Percentiles rank a stretch among this genome's conserved stretches.
Conservation (phyloP, 2,329 filamentous ascomycete genomes). For the Purpureocillium takamizusanense region DNA sequence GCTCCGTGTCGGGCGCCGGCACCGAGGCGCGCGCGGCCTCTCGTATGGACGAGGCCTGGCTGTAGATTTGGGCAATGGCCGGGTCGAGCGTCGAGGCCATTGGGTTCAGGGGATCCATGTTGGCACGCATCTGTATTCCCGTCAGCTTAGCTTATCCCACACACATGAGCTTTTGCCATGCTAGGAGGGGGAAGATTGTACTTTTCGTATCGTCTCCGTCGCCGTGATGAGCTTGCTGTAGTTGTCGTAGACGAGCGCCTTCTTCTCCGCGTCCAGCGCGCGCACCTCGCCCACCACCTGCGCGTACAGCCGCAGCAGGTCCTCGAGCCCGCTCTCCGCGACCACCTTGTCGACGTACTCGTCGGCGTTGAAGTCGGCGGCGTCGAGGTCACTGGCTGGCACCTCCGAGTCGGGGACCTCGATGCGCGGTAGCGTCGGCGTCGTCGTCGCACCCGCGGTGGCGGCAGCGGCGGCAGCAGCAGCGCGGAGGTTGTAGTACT, state of each 20-base stretch:
- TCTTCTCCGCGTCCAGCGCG: conserved; percentile 89
- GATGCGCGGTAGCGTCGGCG: conserved; percentile 31
- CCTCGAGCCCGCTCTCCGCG: conserved; percentile 54
- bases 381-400: conserved; percentile 64
- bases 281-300: conserved; percentile 71
- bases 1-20: conserved; percentile 33
- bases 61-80: conserved; percentile 67
- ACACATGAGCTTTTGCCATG: too few species aligned
- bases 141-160: too few species aligned
- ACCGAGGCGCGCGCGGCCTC: conserved; percentile 39
- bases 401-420: conserved; percentile 45
- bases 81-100: conserved; percentile 65
- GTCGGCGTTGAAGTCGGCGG: conserved; percentile 61
- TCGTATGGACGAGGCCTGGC: conserved; percentile 45
- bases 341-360: conserved; percentile 56
- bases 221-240: conserved; percentile 96
- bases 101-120: conserved; percentile 71
- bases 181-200: too few species aligned
- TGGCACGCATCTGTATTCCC: conserved; percentile 55
- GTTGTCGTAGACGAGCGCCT: conserved; percentile 96
- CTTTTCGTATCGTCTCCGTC: conserved; percentile 86
- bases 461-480: not conserved
- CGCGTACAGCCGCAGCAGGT: conserved; percentile 62
- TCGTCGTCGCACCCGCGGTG: conserved; percentile 1
- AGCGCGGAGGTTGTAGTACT: conserved; percentile 77